Base-by-base conservation (phyloP, 768 basidiomycete species). In the Tephrocybe rancida region DNA sequence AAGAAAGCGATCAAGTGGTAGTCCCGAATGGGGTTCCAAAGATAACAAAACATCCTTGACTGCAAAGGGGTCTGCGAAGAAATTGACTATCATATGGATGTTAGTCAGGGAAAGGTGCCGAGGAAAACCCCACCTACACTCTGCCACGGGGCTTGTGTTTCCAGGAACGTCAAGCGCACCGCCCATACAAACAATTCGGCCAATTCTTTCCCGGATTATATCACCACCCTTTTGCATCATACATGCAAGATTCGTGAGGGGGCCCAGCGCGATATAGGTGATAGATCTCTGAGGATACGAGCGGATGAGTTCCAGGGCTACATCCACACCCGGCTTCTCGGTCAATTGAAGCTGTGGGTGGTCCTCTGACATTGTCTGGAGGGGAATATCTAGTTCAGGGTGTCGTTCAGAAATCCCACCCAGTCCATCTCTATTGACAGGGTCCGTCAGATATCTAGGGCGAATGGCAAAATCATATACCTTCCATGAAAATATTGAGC, bases 101-200 rank as follows among this genome's bases (percentile, higher is more conserved):
- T 55, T n/a, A 58, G 37, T 42, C 14, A 49, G 41, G 8, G 6
- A 43, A 22, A 52, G 49, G 22, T 44, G 5, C 25, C 24, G 39
- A 51, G 30, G 21, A 32, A 51, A 38, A 18, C 22, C 52, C 32
- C 29, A 66, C 84, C 69, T 70, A 91, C 94, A 96, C 68, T 97
- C 95, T 53, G 93, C 88, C 3, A 82, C 77, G 7, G 92, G 84
- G 22, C 78, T 83, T 0, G 86, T 88, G 60, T 96, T 98, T 2
- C 95, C 95, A 0, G 95, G 92, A 27, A 92, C 90, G 58, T 95
- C 92, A 21, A 98, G 67, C 2, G 93, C 89, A 13, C 93, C 95
- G n/a, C 95, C 95, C 93, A 98, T 96, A 66, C 85, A 87, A 19
- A 95, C 71, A 7, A 98, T 73, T n/a, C 86, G 79, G 4, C 86